Conservation (phyloP, 768 basidiomycete genomes). For the Kwoniella newhampshirensis region DNA sequence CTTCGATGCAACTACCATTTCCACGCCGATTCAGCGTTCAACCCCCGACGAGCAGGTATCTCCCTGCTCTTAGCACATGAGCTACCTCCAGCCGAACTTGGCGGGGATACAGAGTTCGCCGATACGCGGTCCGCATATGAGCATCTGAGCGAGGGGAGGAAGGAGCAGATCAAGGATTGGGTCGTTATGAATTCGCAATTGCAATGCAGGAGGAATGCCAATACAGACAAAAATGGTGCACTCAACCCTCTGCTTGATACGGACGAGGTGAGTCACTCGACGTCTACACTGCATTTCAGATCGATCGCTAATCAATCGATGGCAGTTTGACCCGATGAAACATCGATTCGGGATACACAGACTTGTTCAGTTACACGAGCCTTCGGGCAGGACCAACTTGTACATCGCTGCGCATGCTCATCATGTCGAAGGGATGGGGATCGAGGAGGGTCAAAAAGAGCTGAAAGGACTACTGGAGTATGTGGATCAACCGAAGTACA, state of each 20-base stretch:
- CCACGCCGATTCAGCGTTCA: slow-evolving; percentile 26
- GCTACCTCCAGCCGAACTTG: slow-evolving; percentile 27
- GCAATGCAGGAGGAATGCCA: slow-evolving; percentile 27
- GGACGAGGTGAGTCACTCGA: slow-evolving; percentile 15
- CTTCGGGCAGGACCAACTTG: slow-evolving; percentile 29
- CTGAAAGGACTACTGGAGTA: slow-evolving; percentile 9
- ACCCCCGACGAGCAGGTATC: slow-evolving; percentile 30
- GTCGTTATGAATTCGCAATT: slow-evolving; percentile 31
- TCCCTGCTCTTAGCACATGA: slow-evolving; percentile 29
- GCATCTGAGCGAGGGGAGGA: slow-evolving; percentile 23
- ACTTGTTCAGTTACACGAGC: slow-evolving; percentile 26
- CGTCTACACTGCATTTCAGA: slow-evolving; percentile 25
- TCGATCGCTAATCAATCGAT: slow-evolving; percentile 26
- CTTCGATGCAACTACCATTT: slow-evolving; percentile 29
- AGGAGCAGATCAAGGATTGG: slow-evolving; percentile 25
- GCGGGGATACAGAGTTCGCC: slow-evolving; percentile 37
- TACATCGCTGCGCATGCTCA: slow-evolving; percentile 36
- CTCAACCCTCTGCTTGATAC: slow-evolving; percentile 15
- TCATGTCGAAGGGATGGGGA: slow-evolving; percentile 34
- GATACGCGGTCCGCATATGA: slow-evolving; percentile 37
- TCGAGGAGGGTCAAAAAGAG: slow-evolving; percentile 19
- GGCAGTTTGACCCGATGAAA: slow-evolving; percentile 28
- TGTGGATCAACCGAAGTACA: slow-evolving; percentile 15
- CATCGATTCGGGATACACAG: slow-evolving; percentile 34
- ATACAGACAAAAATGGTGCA: slow-evolving; percentile 18